Base-by-base conservation (phyloP, 306 rosid species). In the Betula pendula region DNA sequence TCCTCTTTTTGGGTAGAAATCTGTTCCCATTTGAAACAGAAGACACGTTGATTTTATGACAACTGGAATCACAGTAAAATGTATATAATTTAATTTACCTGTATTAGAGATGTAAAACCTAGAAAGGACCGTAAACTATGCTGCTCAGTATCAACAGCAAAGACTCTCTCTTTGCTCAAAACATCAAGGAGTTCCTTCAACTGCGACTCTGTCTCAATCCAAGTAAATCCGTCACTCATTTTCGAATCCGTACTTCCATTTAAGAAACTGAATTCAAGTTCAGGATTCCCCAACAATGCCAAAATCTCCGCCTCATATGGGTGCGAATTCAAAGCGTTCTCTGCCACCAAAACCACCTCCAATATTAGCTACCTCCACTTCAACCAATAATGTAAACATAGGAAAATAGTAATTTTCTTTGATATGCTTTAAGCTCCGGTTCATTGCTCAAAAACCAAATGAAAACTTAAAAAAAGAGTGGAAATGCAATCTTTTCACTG, bases 121-220 rank as follows among this genome's bases (percentile, higher is more conserved):
- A 90, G 79, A 87, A 89, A 95, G 52, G 97, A 88, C 58, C 89
- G 74, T 63, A 90, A 79, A 81, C 95, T 86, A 84, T 95, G 96
- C 82, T 92, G 97, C 86, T 90, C 97, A 8, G 97, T 95, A 80
- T 95, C 99, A 62, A 95, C 99, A 16, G 87, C 89, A 78, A 94
- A 86, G 29, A 80, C 81, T 68, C 45, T 86, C 84, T 88, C 89
- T 65, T 81, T 82, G 68, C 83, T 82, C 84, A 94, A 82, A 6
- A 77, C 84, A 81, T 79, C 74, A 47, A 75, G 91, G 25, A 94
- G 86, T 66, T 90, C 87, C 82, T 75, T 78, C 68, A 94, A 78
- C 70, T 86, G 85, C 76, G 76, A 70, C 87, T 83, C 91, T 2
- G 86, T 88, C 80, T 91, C 84, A n/a, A 91, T 88, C 98, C 98